A percentile compares a stretch with the other conserved stretches of the same genome.
Evolutionary conservation across 495 filamentous ascomycete genomes (phyloP).

Genomic region (Hapsidospora chrysogenum): DNA sequence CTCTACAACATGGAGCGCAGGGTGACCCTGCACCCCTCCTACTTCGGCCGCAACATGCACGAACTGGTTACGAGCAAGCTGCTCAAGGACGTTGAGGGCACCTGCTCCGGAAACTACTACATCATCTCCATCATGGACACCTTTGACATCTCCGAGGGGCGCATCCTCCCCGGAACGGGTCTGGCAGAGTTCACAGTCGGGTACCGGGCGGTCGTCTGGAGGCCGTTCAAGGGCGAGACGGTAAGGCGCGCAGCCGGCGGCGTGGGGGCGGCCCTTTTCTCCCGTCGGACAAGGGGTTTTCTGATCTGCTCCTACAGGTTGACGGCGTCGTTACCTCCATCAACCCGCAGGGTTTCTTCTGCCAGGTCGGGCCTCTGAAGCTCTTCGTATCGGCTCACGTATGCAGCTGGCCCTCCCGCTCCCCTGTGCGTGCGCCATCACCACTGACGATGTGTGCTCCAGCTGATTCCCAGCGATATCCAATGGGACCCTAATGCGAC

Average conservation of each 20-base stretch:
- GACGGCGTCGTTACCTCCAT: conserved; percentile 84
- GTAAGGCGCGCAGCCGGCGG: conserved; percentile 27
- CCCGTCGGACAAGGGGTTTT: not conserved
- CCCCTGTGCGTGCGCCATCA: conserved; percentile 2
- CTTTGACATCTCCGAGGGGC: conserved; percentile 78
- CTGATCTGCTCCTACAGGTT: conserved; percentile 38
- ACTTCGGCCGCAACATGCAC: conserved; percentile 81
- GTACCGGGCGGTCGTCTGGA: conserved; percentile 93
- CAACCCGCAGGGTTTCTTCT: conserved; percentile 84
- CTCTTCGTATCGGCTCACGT: conserved; percentile 84
- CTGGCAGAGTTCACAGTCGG: conserved; percentile 86
- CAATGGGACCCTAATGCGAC: conserved; percentile 85
- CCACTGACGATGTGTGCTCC: conserved; percentile 10
- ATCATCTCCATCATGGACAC: conserved; percentile 94
- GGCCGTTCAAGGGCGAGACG: conserved; percentile 91
- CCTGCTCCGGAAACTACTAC: conserved; percentile 81
- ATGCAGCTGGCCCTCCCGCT: conserved; percentile 25
- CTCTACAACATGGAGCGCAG: conserved; percentile 85
- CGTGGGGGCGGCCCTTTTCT: too few relatives aligned
- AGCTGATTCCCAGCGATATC: conserved; percentile 87
- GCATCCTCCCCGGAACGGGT: conserved; percentile 76
- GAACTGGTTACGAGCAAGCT: conserved; percentile 75
- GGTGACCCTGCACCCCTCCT: conserved; percentile 89
- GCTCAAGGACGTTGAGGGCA: conserved; percentile 82
- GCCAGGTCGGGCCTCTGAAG: conserved; percentile 68